These are phyloP conservation scores for Escallonia rubra DNA, from an alignment of 129 eudicot genomes.

Conservation along the genomic window DNA sequence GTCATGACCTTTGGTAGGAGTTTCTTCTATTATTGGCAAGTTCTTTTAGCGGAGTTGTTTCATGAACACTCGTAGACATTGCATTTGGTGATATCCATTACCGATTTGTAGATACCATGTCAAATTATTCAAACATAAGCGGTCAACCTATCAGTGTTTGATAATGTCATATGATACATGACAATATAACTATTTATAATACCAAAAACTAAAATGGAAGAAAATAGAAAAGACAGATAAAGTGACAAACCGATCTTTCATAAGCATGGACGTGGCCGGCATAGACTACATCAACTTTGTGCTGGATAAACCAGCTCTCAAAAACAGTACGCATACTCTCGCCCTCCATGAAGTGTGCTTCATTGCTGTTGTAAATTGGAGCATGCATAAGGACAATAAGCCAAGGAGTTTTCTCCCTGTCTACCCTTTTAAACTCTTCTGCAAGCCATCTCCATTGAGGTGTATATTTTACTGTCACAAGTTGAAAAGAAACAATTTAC, in stretches of 20 bases:
- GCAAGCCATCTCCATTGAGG: slow-evolving; percentile 80
- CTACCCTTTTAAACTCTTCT: slow-evolving; percentile 63
- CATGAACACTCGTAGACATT: too few relatives aligned
- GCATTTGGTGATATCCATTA: too few relatives aligned
- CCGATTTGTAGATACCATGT: not conserved
- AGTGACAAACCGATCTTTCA: slow-evolving; percentile 82
- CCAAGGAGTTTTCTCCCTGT: slow-evolving; percentile 92
- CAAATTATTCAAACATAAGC: not conserved
- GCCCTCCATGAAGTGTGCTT: slow-evolving; percentile 86
- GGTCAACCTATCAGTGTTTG: too few relatives aligned
- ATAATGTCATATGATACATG: too few relatives aligned
- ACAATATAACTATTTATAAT: too few relatives aligned
- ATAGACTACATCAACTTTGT: slow-evolving; percentile 75
- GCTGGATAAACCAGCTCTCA: slow-evolving; percentile 68
- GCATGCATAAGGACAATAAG: slow-evolving; percentile 80
- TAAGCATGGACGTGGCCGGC: slow-evolving; percentile 99
- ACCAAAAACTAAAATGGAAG: not conserved
- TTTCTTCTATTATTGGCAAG: not conserved
- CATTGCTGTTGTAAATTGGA: slow-evolving; percentile 77
- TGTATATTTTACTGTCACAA: slow-evolving; percentile 69
- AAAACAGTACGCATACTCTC: slow-evolving; percentile 83
- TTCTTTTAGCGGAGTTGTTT: not conserved
- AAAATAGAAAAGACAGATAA: not conserved
- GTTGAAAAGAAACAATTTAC: too few relatives aligned
- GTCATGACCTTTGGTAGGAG: too few relatives aligned